phyloP scores from a whole-genome alignment of 2,329 filamentous ascomycete species.

The Alternaria novae-zelandiae region DNA sequence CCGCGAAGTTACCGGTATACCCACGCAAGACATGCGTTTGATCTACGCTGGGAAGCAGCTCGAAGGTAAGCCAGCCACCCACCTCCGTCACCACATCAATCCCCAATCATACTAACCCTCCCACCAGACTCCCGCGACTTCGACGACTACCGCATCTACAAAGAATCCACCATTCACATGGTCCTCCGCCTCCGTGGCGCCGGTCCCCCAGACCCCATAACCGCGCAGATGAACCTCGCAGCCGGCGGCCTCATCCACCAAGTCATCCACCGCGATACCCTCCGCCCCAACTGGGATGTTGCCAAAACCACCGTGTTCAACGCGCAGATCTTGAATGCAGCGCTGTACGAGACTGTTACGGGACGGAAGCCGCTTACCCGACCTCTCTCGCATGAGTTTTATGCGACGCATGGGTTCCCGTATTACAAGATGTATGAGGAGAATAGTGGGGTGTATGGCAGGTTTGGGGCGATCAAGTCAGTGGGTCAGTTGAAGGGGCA shows the following conservation, averaged over 20 bases:
- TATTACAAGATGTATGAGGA: slow-evolving; percentile 49
- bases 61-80: neutral
- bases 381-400: slow-evolving; percentile 46
- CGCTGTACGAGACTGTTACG: slow-evolving; percentile 45
- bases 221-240: slow-evolving; percentile 46
- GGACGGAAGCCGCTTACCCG: slow-evolving; percentile 42
- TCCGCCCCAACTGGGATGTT: slow-evolving; percentile 10
- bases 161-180: slow-evolving; percentile 71
- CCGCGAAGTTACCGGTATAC: neutral
- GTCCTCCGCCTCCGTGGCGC: slow-evolving; percentile 71
- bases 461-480: slow-evolving; percentile 36
- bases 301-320: slow-evolving; percentile 44
- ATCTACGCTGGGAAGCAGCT: slow-evolving; percentile 82
- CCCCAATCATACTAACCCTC: slow-evolving; percentile 44
- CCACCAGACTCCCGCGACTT: slow-evolving; percentile 64
- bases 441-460: slow-evolving; percentile 31
- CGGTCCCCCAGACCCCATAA: neutral
- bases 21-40: neutral
- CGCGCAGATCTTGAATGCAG: slow-evolving; percentile 51
- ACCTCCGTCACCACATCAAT: neutral
- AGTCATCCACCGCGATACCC: slow-evolving; percentile 42
- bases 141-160: slow-evolving; percentile 62
- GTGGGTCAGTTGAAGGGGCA: slow-evolving; percentile 29
- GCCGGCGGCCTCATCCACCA: slow-evolving; percentile 53
- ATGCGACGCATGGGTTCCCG: slow-evolving; percentile 42